A percentile compares a stretch with the other conserved stretches of the same genome.
Conservation (phyloP, 2,329 filamentous ascomycete species). For the Alternaria arbusti region DNA sequence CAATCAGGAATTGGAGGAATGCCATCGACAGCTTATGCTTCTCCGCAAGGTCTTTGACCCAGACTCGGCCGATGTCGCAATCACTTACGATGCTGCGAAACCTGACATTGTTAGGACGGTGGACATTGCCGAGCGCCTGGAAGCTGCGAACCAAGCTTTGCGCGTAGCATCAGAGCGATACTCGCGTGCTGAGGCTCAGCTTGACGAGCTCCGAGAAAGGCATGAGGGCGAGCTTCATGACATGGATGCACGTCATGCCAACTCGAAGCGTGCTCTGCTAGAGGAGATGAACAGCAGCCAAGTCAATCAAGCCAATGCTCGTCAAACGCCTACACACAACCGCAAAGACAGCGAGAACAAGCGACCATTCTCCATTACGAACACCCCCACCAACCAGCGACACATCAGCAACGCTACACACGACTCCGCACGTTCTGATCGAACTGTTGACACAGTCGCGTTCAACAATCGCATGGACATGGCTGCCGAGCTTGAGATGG, state of each 20-base stretch:
- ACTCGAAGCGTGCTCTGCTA: conserved; percentile 75
- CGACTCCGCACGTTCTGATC: conserved; percentile 84
- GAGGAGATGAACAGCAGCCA: conserved; percentile 90
- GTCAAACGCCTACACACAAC: conserved; percentile 74
- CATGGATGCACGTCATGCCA: conserved; percentile 64
- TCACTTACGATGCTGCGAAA: conserved; percentile 72
- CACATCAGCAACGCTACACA: conserved; percentile 70
- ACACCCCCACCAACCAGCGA: conserved; percentile 76
- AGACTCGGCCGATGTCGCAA: conserved; percentile 68
- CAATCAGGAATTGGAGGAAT: conserved; percentile 80
- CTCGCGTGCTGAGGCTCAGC: conserved; percentile 79
- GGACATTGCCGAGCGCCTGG: conserved; percentile 83
- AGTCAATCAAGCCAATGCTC: conserved; percentile 58
- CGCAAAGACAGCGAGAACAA: conserved; percentile 65
- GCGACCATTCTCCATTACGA: conserved; percentile 73
- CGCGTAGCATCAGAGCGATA: conserved; percentile 83
- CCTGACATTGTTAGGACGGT: conserved; percentile 70
- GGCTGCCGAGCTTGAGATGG: conserved; percentile 86
- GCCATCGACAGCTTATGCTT: conserved; percentile 78
- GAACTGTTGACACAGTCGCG: conserved; percentile 80
- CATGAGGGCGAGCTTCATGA: conserved; percentile 75
- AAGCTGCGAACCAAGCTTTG: conserved; percentile 86
- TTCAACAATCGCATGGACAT: conserved; percentile 91
- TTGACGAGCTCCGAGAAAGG: conserved; percentile 76
- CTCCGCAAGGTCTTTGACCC: conserved; percentile 89